Evolutionary conservation across 116 monocot species (phyloP).

Genomic region (Thalassia testudinum): DNA sequence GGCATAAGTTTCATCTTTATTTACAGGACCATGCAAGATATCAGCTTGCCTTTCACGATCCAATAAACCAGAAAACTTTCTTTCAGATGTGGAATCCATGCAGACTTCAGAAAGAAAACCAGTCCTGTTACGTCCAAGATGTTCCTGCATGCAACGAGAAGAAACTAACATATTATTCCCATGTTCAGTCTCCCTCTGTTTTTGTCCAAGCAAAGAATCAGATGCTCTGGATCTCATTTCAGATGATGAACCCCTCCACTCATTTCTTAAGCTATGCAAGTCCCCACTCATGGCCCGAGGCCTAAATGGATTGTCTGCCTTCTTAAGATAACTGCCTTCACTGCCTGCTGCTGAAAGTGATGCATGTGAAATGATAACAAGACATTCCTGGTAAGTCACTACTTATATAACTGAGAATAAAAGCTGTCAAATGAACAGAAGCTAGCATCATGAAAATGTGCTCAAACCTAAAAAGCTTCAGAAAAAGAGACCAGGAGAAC

Average conservation of each 20-base stretch:
- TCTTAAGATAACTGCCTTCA: too few relatives aligned
- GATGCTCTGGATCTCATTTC: conserved; percentile 11
- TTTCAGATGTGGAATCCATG: conserved; percentile 10
- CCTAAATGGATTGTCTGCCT: too few relatives aligned
- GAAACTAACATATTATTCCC: conserved; percentile 3
- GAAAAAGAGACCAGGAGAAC: too few relatives aligned
- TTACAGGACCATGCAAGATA: neutral
- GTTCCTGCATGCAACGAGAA: conserved; percentile 15
- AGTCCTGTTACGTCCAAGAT: conserved; percentile 12
- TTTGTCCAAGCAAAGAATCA: conserved; percentile 17
- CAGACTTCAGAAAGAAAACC: conserved; percentile 16
- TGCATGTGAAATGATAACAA: too few relatives aligned
- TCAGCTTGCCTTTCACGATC: conserved; percentile 14
- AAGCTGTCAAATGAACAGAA: too few relatives aligned
- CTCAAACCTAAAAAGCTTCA: too few relatives aligned
- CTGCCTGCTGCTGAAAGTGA: too few relatives aligned
- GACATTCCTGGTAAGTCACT: too few relatives aligned
- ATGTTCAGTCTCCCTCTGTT: conserved; percentile 18
- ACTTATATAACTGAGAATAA: too few relatives aligned
- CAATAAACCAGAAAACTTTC: conserved; percentile 16
- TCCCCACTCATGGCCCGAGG: too few relatives aligned
- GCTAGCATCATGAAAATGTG: too few relatives aligned
- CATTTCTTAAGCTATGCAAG: too few relatives aligned
- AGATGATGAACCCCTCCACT: conserved; percentile 9
- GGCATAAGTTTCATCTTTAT: conserved; percentile 12